phyloP scores from a whole-genome alignment of 495 filamentous ascomycete genomes.

The Podospora fimiseda region DNA sequence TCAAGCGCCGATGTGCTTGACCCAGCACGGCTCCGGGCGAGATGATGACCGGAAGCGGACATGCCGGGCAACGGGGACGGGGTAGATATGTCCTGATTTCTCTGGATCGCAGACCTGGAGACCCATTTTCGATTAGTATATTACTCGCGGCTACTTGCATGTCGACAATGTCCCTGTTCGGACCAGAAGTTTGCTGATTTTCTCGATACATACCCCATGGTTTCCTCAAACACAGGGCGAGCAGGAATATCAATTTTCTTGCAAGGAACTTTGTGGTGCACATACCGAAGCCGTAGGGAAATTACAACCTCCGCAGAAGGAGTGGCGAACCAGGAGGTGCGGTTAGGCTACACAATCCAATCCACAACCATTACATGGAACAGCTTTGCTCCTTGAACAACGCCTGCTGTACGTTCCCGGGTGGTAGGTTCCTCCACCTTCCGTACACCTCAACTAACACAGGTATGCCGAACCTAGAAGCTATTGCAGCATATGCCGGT shows the following conservation, averaged over 20 bases:
- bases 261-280: constrained; percentile 8
- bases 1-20: constrained; percentile 47
- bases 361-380: constrained; percentile 45
- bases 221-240: background rate
- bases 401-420: constrained; percentile 39
- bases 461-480: constrained; percentile 22
- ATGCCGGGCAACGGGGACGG: constrained; percentile 26
- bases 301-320: constrained; percentile 18
- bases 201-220: background rate
- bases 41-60: constrained; percentile 36
- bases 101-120: constrained; percentile 15
- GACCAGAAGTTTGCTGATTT: background rate
- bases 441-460: constrained; percentile 28
- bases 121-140: constrained; percentile 11
- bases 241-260: constrained; percentile 11
- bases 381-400: constrained; percentile 11
- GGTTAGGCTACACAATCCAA: constrained; percentile 42
- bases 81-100: constrained; percentile 23
- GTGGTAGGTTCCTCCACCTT: constrained; percentile 33
- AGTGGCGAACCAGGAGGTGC: constrained; percentile 34
- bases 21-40: constrained; percentile 53
- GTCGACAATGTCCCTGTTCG: background rate
- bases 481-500: constrained; percentile 17
- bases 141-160: constrained; percentile 15
- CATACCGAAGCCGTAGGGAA: constrained; percentile 27